Evolutionary conservation across 2,329 filamentous ascomycete genomes (phyloP), one percentile per base, ranked within the genome.

Genomic region (Alternaria triticina): DNA sequence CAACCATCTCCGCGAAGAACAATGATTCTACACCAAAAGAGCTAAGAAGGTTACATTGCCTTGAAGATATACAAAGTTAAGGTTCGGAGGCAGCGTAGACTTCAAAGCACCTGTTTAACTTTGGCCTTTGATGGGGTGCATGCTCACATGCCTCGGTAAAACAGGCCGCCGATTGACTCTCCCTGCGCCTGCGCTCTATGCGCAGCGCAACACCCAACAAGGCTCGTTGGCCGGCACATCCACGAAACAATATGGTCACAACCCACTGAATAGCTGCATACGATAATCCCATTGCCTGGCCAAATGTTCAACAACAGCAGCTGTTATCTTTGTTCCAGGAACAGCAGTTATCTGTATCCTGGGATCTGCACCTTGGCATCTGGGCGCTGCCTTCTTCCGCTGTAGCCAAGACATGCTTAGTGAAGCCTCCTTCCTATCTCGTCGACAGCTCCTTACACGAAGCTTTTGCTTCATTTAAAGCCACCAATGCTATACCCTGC

Each of bases 361-460:
- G 23, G 40, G 68, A 70, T 69, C 66, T 67, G 61, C 67, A 62
- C 30, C 69, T 69, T 61, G 66, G 66, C 67, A 62, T 59, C 63
- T 67, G 54, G 64, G 67, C 57, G 56, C 62, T 49, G 43, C 44
- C 45, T 49, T 28, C 23, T 59, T 59, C 58, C 62, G 61, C 56
- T 66, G 64, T 65, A 55, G 68, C 74, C 75, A 76, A 79, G 75
- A 62, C 62, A 51, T 58, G 66, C 61, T 68, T 70, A 57, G 69
- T 74, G 63, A 65, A 64, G 66, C 72, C 75, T 74, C 76, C 77
- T 78, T 74, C 77, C 77, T 70, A 65, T 70, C 74, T 54, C 46
- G 74, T 69, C 61, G 20, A 54, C 54, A 57, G 60, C 59, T 65
- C 63, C 67, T 71, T 62, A 57, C 49, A 51, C 62, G 60, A 76